These are phyloP conservation scores for Amphibolis antarctica DNA, from an alignment of 106 monocot species.

Conservation along the genomic window DNA sequence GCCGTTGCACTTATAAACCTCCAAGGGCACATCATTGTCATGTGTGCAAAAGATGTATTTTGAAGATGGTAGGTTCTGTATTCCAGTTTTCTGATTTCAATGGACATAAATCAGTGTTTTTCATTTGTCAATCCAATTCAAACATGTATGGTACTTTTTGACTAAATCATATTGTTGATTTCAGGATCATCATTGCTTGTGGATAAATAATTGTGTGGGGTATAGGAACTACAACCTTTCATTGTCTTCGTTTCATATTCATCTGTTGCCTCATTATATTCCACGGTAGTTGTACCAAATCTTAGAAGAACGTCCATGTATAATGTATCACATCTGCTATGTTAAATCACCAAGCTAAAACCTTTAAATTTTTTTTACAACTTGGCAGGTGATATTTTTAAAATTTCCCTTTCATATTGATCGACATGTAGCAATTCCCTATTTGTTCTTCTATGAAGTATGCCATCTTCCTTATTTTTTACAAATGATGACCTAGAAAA, in stretches of 20 bases:
- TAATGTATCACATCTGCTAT: background rate
- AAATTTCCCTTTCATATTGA: background rate
- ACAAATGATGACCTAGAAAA: too few species aligned
- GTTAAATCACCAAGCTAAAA: background rate
- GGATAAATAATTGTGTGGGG: constrained; percentile 91
- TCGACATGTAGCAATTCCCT: background rate
- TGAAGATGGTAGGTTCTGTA: constrained; percentile 76
- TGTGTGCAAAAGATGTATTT: constrained; percentile 78
- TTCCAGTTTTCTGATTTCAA: background rate
- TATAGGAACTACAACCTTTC: constrained; percentile 83
- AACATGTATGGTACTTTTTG: background rate
- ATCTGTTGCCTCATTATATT: constrained; percentile 53
- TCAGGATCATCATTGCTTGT: constrained; percentile 94
- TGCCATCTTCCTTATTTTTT: background rate
- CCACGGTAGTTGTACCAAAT: constrained; percentile 23
- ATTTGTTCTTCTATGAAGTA: constrained; percentile 5
- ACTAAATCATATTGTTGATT: constrained; percentile 2
- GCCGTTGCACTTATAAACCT: constrained; percentile 61
- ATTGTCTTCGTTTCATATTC: constrained; percentile 63
- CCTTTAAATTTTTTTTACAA: background rate
- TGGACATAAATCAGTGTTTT: background rate
- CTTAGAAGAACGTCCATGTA: background rate
- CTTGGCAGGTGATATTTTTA: constrained; percentile 10
- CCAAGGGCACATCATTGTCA: constrained; percentile 76
- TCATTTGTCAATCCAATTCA: background rate